Percentiles rank a stretch among this genome's conserved stretches.
Conservation (phyloP, 2,329 filamentous ascomycete genomes). For the Sclerotinia glacialis region DNA sequence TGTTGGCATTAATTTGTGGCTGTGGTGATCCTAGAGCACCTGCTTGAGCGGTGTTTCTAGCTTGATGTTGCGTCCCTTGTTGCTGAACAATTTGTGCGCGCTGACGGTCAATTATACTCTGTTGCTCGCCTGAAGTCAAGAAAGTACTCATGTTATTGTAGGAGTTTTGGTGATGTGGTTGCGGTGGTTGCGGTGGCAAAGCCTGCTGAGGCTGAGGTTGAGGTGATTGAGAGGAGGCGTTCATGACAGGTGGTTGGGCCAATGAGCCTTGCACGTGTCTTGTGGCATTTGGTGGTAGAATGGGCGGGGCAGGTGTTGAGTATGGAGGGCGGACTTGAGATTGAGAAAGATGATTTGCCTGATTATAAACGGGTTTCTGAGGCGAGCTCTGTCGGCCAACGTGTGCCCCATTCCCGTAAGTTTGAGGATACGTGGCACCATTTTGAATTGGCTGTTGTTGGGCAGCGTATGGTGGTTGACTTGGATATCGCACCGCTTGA, state of each 20-base stretch:
- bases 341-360: constrained; percentile 30
- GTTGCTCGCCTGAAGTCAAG: constrained; percentile 40
- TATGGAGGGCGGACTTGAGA: constrained; percentile 30
- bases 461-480: constrained; percentile 33
- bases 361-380: constrained; percentile 36
- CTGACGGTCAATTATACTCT: constrained; percentile 41
- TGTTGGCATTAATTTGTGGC: constrained; percentile 33
- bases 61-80: constrained; percentile 36
- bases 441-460: constrained; percentile 34
- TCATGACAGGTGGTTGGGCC: constrained; percentile 30
- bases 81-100: constrained; percentile 40
- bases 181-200: constrained; percentile 7
- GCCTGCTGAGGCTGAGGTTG: constrained; percentile 26
- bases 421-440: constrained; percentile 31
- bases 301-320: constrained; percentile 32
- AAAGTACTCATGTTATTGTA: constrained; percentile 32
- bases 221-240: constrained; percentile 31
- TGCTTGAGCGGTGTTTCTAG: constrained; percentile 36
- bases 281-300: constrained; percentile 29
- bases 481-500: constrained; percentile 32
- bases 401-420: constrained; percentile 32
- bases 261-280: constrained; percentile 30
- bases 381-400: constrained; percentile 36
- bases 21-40: constrained; percentile 32
- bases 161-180: constrained; percentile 19